Percentiles rank a stretch among this genome's conserved stretches.
Evolutionary conservation across 306 rosid species (phyloP).

Genomic region (Citrullus amarus): DNA sequence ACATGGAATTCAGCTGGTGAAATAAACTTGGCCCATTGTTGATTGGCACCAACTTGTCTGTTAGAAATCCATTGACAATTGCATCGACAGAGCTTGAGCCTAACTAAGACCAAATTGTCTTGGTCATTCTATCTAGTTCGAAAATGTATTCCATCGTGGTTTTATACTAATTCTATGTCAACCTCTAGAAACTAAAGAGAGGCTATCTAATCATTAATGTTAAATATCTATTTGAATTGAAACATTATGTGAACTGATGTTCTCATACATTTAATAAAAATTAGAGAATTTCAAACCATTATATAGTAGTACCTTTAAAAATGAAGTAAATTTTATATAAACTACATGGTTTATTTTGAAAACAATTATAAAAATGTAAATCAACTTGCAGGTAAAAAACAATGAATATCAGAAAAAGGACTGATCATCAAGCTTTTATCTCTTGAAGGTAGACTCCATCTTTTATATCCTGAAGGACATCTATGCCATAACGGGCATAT

Average conservation of each 20-base stretch:
- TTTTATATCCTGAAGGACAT: background rate
- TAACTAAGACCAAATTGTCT: background rate
- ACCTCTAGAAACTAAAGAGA: background rate
- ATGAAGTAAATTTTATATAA: background rate
- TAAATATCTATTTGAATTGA: background rate
- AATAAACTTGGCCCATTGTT: background rate
- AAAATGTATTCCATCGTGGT: background rate
- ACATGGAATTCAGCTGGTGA: background rate
- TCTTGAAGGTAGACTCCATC: background rate
- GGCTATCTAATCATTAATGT: background rate
- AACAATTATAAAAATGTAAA: background rate
- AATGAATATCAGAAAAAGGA: background rate
- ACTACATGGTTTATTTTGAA: background rate
- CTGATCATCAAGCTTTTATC: background rate
- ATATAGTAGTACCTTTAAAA: background rate
- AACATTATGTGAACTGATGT: background rate
- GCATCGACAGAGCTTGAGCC: background rate
- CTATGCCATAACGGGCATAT: slow-evolving; percentile 34
- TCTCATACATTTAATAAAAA: background rate
- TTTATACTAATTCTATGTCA: background rate
- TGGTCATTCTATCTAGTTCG: background rate
- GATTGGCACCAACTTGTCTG: background rate
- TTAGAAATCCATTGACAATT: background rate
- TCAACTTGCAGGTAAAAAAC: background rate
- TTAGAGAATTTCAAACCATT: background rate